These are phyloP conservation scores for Lasiodiplodia gonubiensis DNA, from an alignment of 2,329 filamentous ascomycete genomes.

Conservation along the genomic window DNA sequence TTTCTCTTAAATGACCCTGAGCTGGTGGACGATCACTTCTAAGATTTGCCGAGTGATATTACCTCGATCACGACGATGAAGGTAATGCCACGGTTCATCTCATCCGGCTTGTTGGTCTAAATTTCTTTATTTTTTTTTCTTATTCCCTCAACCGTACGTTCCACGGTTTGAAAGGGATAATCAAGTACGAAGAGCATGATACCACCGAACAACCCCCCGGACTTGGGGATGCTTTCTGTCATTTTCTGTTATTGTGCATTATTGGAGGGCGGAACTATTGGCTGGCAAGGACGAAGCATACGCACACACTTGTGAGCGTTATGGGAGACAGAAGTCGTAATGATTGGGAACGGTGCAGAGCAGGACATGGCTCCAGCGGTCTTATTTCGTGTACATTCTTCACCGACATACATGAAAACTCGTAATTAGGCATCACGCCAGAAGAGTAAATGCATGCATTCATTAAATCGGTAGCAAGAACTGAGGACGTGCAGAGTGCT, in stretches of 20 bases:
- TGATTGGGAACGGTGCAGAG: neutral
- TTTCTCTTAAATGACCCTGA: no score
- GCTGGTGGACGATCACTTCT: neutral
- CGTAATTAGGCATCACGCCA: neutral
- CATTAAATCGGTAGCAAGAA: neutral
- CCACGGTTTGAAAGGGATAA: neutral
- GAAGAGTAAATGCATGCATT: neutral
- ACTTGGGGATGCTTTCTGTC: neutral
- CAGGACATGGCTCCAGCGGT: neutral
- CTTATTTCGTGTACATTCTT: neutral
- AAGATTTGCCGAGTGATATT: neutral
- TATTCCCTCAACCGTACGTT: neutral
- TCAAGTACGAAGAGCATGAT: neutral
- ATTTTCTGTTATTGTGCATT: neutral
- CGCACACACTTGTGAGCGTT: neutral
- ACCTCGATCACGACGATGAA: neutral
- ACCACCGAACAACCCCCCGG: neutral
- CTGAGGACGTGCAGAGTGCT: neutral
- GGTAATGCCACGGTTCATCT: neutral
- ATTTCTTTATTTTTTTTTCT: neutral
- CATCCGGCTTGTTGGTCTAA: neutral
- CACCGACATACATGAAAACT: neutral
- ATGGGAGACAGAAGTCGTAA: neutral
- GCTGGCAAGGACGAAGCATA: neutral
- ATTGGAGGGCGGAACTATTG: neutral